These are phyloP conservation scores for Sodiomyces alkalinus DNA, from an alignment of 2,329 filamentous ascomycete species.

Conservation along the genomic window DNA sequence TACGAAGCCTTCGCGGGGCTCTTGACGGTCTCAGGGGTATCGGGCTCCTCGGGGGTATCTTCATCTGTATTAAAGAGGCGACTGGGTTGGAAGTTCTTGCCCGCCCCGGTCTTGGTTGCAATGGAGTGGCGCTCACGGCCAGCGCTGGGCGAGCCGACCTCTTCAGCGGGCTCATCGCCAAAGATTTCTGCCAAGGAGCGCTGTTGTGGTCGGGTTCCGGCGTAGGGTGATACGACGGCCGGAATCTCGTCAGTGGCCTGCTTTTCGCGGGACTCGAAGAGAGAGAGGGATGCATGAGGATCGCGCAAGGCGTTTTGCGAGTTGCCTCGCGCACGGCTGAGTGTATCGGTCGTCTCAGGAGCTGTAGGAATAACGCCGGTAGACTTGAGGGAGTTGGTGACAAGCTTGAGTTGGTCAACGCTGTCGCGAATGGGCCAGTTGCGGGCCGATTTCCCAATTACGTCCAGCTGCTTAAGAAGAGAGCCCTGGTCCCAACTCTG, in stretches of 20 bases:
- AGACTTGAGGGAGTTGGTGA: conserved; percentile 44
- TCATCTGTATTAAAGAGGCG: conserved; percentile 47
- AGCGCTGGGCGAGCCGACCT: conserved; percentile 17
- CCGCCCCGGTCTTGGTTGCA: conserved; percentile 36
- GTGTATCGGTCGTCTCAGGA: conserved; percentile 19
- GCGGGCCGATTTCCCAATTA: conserved; percentile 77
- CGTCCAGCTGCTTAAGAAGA: conserved; percentile 81
- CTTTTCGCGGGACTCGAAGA: conserved; percentile 58
- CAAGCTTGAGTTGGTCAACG: conserved; percentile 67
- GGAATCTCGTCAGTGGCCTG: conserved; percentile 15
- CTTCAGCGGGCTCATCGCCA: conserved; percentile 30
- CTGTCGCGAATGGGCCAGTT: conserved; percentile 93
- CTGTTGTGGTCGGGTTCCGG: conserved; percentile 43
- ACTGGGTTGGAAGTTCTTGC: conserved; percentile 46
- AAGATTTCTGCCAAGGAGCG: conserved; percentile 62
- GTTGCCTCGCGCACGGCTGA: conserved; percentile 31
- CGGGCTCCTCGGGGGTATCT: conserved; percentile 20
- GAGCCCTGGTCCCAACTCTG: conserved; percentile 92
- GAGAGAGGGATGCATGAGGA: conserved; percentile 54
- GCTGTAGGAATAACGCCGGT: conserved; percentile 20
- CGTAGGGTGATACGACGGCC: conserved; percentile 44
- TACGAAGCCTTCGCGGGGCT: conserved; percentile 26
- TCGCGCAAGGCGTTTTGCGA: conserved; percentile 42
- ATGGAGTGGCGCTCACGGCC: conserved; percentile 34
- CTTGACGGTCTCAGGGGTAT: conserved; percentile 24